Conservation (phyloP, 148 eudicot species). For the Diospyros kaki region DNA sequence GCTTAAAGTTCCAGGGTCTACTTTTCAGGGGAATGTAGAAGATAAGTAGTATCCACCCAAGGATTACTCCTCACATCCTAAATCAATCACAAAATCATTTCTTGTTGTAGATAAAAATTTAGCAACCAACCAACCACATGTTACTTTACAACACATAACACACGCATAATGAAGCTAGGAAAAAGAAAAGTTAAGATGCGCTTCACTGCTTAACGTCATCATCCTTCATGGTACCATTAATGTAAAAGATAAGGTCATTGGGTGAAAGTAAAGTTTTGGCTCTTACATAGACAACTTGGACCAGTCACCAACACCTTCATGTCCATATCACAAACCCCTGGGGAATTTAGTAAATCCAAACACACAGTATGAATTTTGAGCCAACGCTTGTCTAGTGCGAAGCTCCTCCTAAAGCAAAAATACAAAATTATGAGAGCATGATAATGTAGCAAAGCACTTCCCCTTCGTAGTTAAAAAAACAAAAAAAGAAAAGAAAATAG, state of each 20-base stretch:
- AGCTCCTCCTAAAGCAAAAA: conserved; percentile 34
- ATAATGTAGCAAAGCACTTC: background rate
- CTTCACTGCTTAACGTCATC: background rate
- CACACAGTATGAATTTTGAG: conserved; percentile 52
- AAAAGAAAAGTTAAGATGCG: background rate
- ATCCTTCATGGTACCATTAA: background rate
- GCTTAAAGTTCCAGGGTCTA: too few relatives aligned
- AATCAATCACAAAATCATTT: background rate
- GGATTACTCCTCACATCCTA: background rate
- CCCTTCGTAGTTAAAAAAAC: background rate
- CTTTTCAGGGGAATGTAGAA: too few relatives aligned
- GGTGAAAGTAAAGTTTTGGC: background rate
- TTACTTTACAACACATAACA: background rate
- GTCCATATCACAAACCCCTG: conserved; percentile 28
- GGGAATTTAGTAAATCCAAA: conserved; percentile 41
- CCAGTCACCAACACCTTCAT: conserved; percentile 14
- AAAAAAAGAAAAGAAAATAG: background rate
- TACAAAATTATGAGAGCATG: background rate
- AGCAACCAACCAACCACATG: background rate
- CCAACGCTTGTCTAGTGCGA: conserved; percentile 43
- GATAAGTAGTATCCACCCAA: background rate
- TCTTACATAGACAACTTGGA: conserved; percentile 21
- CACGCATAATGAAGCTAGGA: background rate
- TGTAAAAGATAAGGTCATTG: background rate
- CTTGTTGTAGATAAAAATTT: background rate